A percentile compares a stretch with the other conserved stretches of the same genome.
These are phyloP conservation scores for Kodamaea leandrae DNA, from an alignment of 805 yeast species.

Conservation along the genomic window DNA sequence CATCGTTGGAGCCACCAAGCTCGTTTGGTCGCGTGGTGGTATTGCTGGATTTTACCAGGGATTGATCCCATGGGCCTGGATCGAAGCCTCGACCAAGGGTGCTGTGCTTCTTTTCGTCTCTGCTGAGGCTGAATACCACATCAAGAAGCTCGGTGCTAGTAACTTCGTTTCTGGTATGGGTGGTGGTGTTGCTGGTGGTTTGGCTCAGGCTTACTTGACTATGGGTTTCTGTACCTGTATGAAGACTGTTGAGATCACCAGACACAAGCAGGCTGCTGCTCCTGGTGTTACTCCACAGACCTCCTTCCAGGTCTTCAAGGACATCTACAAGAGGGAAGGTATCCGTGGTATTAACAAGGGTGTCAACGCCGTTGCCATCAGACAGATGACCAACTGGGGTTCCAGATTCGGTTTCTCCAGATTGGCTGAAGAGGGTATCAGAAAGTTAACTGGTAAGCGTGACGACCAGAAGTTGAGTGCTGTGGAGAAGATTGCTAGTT, in stretches of 20 bases:
- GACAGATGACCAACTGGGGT: conserved; percentile 99
- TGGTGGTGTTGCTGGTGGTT: conserved; percentile 95
- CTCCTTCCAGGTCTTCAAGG: conserved; percentile 81
- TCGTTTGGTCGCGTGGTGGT: conserved; percentile 95
- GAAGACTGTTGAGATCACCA: conserved; percentile 97
- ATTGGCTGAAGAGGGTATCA: conserved; percentile 83
- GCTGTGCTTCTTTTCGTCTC: conserved; percentile 92
- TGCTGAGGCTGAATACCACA: conserved; percentile 83
- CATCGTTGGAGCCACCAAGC: conserved; percentile 62
- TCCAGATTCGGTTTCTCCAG: conserved; percentile 92
- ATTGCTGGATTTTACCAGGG: conserved; percentile 93
- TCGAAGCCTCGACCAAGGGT: conserved; percentile 98
- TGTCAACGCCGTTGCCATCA: conserved; percentile 97
- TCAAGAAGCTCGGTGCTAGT: conserved; percentile 56
- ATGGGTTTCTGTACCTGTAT: conserved; percentile 99
- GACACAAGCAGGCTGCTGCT: conserved; percentile 67
- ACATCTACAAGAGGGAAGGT: conserved; percentile 83
- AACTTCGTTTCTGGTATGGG: conserved; percentile 85
- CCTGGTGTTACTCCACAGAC: conserved; percentile 66
- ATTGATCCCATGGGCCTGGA: conserved; percentile 99
- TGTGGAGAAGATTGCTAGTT: conserved; percentile 76
- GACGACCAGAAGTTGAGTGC: conserved; percentile 62
- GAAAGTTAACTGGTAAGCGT: conserved; percentile 58
- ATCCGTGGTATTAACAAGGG: conserved; percentile 94
- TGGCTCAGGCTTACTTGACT: conserved; percentile 93